Conservation (phyloP, 345 rosid species). For the Psidium guajava region DNA sequence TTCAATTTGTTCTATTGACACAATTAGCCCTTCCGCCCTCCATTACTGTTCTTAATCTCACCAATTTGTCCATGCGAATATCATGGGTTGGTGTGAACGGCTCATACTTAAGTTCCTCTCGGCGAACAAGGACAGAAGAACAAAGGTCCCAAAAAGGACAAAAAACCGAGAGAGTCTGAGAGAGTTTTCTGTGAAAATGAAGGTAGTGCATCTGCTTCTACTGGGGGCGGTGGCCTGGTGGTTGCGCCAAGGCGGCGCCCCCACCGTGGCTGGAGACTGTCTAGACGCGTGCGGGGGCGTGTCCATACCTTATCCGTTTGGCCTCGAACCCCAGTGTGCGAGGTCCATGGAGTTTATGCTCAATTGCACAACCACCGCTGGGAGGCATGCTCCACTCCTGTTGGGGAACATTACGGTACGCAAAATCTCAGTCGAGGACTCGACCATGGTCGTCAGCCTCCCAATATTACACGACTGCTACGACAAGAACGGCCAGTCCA, state of each 20-base stretch:
- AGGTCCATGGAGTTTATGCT: fast-evolving
- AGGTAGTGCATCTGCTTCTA: neutral
- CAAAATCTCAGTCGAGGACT: neutral
- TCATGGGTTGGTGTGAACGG: too few relatives aligned
- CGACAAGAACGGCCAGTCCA: fast-evolving
- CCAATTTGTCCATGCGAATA: too few relatives aligned
- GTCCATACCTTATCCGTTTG: neutral
- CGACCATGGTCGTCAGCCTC: neutral
- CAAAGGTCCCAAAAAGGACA: too few relatives aligned
- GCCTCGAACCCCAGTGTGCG: fast-evolving
- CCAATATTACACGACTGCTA: neutral
- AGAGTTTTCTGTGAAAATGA: neutral
- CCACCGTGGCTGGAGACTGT: neutral
- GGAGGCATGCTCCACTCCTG: neutral
- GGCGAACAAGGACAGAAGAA: too few relatives aligned
- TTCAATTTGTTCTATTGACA: neutral
- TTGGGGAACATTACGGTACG: fast-evolving
- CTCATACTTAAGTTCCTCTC: too few relatives aligned
- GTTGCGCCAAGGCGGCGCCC: neutral
- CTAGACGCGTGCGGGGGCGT: neutral
- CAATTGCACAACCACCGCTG: fast-evolving
- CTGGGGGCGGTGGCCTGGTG: neutral
- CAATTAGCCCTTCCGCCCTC: neutral
- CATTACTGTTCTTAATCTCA: neutral
- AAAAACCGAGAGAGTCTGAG: neutral